phyloP scores from a whole-genome alignment of 208 protist genomes.

The Trichomonas gallinae region DNA sequence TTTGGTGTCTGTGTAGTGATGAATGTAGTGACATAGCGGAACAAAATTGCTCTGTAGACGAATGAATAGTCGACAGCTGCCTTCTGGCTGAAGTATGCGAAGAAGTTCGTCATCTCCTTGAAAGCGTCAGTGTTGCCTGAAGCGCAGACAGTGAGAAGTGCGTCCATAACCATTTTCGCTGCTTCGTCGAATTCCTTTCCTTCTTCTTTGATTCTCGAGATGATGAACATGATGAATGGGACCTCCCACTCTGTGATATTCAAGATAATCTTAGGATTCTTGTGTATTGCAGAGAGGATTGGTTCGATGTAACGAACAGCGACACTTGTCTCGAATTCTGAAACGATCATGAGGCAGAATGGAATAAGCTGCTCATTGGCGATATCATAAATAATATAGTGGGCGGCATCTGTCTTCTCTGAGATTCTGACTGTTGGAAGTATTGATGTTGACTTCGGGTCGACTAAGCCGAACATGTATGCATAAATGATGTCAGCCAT shows the following conservation, averaged over 20 bases:
- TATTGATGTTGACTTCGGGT: neutral
- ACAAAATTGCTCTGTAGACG: neutral
- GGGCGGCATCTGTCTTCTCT: neutral
- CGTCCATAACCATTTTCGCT: neutral
- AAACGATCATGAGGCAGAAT: neutral
- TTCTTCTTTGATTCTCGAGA: neutral
- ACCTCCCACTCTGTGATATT: neutral
- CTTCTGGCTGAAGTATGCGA: neutral
- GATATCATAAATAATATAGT: neutral
- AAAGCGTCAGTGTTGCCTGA: neutral
- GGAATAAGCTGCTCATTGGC: neutral
- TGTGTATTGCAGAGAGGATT: neutral
- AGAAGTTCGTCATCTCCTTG: neutral
- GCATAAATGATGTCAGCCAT: neutral
- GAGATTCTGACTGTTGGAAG: neutral
- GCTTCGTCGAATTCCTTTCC: neutral
- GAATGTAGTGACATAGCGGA: neutral
- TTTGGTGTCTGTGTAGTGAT: neutral
- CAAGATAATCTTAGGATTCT: neutral
- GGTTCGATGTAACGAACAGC: neutral
- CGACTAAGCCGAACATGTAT: neutral
- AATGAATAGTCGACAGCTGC: neutral
- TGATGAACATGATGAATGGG: neutral
- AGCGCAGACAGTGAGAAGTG: neutral
- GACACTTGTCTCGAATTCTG: neutral